Evolutionary conservation across 495 filamentous ascomycete species (phyloP).

Genomic region (Pyrenopolyporus hunteri): DNA sequence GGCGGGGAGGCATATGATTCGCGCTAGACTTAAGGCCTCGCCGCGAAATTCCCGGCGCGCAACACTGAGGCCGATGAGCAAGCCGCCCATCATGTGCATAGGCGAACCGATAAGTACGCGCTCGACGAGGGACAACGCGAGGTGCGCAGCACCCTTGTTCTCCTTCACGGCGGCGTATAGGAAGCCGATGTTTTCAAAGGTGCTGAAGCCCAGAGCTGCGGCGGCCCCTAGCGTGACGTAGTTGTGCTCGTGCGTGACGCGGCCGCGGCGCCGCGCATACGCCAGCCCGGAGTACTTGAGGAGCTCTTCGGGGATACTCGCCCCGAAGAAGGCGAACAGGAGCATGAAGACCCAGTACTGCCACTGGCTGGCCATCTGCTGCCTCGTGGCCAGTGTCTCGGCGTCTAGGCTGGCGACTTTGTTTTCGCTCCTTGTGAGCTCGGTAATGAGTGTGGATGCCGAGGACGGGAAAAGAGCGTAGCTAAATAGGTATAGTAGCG

Average conservation of each 20-base stretch:
- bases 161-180: conserved; percentile 17
- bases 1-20: conserved; percentile 23
- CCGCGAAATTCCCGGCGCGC: conserved; percentile 35
- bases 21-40: conserved; percentile 28
- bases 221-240: conserved; percentile 35
- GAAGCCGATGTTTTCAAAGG: conserved; percentile 34
- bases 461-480: conserved; percentile 10
- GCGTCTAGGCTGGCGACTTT: conserved; percentile 16
- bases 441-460: neutral
- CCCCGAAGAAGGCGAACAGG: conserved; percentile 17
- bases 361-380: conserved; percentile 19
- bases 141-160: conserved; percentile 1
- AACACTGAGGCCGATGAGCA: conserved; percentile 30
- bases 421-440: conserved; percentile 4
- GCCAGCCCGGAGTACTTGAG: conserved; percentile 34
- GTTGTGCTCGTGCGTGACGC: conserved; percentile 15
- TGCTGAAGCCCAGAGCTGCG: conserved; percentile 30
- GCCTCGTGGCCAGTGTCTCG: conserved; percentile 9
- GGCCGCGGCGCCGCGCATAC: conserved; percentile 24
- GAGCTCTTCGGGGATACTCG: conserved; percentile 31
- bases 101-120: conserved; percentile 23
- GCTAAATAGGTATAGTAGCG: neutral
- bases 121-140: conserved; percentile 24
- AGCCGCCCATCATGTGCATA: conserved; percentile 27
- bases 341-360: conserved; percentile 35